Percentiles rank a stretch among this genome's conserved stretches.
These are phyloP conservation scores for Colletotrichum sidae DNA, from an alignment of 2,329 filamentous ascomycete species.

Conservation along the genomic window DNA sequence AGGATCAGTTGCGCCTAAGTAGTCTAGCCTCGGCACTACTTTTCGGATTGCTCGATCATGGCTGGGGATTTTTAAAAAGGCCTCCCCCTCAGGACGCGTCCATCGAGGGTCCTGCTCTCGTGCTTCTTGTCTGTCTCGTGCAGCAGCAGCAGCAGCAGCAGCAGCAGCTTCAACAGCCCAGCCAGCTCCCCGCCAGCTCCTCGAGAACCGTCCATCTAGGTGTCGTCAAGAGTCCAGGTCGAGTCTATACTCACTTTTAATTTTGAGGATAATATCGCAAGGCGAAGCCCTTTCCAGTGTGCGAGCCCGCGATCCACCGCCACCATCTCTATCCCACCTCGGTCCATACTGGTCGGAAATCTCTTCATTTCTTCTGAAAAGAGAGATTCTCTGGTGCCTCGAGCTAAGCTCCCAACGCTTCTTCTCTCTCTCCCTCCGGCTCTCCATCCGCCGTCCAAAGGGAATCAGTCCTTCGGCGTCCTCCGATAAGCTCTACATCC, in stretches of 20 bases:
- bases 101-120: conserved; percentile 1
- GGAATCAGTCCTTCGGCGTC: no score
- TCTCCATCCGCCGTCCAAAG: neutral
- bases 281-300: conserved; percentile 16
- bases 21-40: conserved; percentile 36
- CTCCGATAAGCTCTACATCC: neutral
- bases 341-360: conserved; percentile 2
- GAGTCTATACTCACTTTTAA: neutral
- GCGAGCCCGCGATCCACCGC: conserved; percentile 22
- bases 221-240: neutral
- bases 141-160: conserved; percentile 9
- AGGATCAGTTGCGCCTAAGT: conserved; percentile 24
- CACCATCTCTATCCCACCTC: neutral
- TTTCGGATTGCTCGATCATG: conserved; percentile 37
- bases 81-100: conserved; percentile 20
- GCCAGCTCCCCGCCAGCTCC: neutral
- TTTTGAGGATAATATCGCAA: conserved; percentile 2
- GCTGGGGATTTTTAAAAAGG: conserved; percentile 35
- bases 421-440: neutral
- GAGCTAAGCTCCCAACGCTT: conserved; percentile 8
- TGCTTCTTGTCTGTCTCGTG: conserved; percentile 30
- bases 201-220: conserved; percentile 1
- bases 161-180: no score
- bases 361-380: neutral
- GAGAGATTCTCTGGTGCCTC: neutral